A percentile compares a stretch with the other conserved stretches of the same genome.
Evolutionary conservation across 2,329 filamentous ascomycete genomes (phyloP).

Genomic region (Cercospora brassicicola): DNA sequence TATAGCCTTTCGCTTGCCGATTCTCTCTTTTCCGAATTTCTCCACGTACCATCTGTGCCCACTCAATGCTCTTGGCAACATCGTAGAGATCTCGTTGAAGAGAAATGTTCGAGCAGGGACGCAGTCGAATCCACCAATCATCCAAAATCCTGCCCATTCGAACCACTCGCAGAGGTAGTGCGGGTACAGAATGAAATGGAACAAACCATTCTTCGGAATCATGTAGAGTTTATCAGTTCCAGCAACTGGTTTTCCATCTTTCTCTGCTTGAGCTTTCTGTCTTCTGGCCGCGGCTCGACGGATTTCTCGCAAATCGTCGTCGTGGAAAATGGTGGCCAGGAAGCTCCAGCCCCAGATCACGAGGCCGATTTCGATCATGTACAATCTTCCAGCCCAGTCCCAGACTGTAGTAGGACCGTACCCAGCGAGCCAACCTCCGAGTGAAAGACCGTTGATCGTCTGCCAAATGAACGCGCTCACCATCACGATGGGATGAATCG

Average conservation of each 20-base stretch:
- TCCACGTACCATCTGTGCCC: conserved; percentile 84
- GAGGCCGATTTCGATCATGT: conserved; percentile 62
- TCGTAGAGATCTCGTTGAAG: conserved; percentile 82
- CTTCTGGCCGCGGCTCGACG: conserved; percentile 66
- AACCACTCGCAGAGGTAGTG: conserved; percentile 98
- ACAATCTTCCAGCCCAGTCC: conserved; percentile 51
- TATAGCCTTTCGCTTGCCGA: conserved; percentile 72
- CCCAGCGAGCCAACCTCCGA: conserved; percentile 79
- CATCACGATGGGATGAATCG: conserved; percentile 73
- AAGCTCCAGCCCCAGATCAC: conserved; percentile 75
- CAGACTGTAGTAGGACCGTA: conserved; percentile 67
- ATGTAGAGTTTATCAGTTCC: conserved; percentile 79
- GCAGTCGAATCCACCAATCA: conserved; percentile 66
- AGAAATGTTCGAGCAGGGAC: conserved; percentile 78
- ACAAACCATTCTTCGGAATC: conserved; percentile 80
- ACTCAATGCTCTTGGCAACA: conserved; percentile 80
- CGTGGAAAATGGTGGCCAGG: conserved; percentile 79
- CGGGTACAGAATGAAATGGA: conserved; percentile 79
- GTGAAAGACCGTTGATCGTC: conserved; percentile 71
- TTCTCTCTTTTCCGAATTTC: conserved; percentile 81
- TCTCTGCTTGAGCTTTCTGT: conserved; percentile 53
- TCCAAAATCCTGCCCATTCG: conserved; percentile 89
- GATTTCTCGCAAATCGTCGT: conserved; percentile 86
- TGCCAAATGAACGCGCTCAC: conserved; percentile 70
- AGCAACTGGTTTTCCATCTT: conserved; percentile 48